These are phyloP conservation scores for Chlamydomonas urium DNA, from an alignment of 139 green algal species.

Conservation along the genomic window DNA sequence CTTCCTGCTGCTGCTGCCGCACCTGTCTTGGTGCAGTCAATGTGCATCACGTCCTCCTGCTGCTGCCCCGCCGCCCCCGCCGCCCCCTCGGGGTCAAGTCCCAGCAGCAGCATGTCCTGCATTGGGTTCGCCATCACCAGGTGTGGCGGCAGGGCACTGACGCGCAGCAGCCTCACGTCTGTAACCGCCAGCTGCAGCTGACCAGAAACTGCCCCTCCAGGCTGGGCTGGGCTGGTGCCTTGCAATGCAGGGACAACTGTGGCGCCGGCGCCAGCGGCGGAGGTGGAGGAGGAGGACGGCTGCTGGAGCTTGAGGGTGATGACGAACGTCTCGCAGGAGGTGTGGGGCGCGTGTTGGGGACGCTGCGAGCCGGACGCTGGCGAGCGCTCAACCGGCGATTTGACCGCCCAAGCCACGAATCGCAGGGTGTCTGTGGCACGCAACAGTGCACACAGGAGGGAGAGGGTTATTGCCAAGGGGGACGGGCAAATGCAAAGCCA, in stretches of 20 bases:
- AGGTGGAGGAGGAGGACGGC: too few species aligned
- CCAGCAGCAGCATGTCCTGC: conserved; percentile 31
- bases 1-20: too few species aligned
- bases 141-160: conserved; percentile 38
- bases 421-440: conserved; percentile 19
- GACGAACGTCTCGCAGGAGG: conserved; percentile 32
- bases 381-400: background rate
- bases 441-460: too few species aligned
- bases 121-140: conserved; percentile 17
- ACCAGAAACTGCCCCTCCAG: too few species aligned
- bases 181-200: conserved; percentile 13
- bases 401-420: conserved; percentile 28
- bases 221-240: too few species aligned
- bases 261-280: too few species aligned
- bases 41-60: background rate
- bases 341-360: too few species aligned
- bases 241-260: too few species aligned
- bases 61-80: background rate
- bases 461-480: too few species aligned
- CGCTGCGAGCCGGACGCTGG: too few species aligned
- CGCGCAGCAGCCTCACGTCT: conserved; percentile 33
- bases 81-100: conserved; percentile 26
- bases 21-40: conserved; percentile 6
- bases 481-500: too few species aligned
- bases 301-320: conserved; percentile 10